These are phyloP conservation scores for Phytophthora sansomeana DNA, from an alignment of 352 stramenopile species.

Conservation along the genomic window DNA sequence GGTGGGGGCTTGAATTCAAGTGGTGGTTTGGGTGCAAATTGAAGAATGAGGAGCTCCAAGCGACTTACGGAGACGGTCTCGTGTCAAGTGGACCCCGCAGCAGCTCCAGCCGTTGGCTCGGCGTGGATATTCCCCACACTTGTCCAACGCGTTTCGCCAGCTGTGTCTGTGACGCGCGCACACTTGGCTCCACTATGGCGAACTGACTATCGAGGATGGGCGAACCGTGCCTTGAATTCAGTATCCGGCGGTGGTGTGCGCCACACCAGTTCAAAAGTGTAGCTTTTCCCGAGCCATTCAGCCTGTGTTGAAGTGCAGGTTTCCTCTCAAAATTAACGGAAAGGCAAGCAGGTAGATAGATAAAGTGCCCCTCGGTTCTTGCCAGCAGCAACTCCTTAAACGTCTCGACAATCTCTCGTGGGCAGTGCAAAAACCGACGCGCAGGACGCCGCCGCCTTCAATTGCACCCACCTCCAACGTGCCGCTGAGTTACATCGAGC, in stretches of 20 bases:
- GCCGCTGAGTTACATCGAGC: constrained; percentile 36
- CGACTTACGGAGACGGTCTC: constrained; percentile 14
- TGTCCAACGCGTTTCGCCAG: constrained; percentile 26
- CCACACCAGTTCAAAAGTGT: constrained; percentile 9
- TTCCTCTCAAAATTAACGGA: constrained; percentile 21
- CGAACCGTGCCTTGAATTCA: background rate
- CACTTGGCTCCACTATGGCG: constrained; percentile 16
- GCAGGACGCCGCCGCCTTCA: constrained; percentile 3
- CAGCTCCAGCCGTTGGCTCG: constrained; percentile 2
- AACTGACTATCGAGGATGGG: constrained; percentile 10
- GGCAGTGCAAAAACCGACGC: constrained; percentile 17
- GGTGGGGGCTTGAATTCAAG: background rate
- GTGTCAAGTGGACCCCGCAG: constrained; percentile 11
- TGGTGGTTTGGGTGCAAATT: constrained; percentile 20
- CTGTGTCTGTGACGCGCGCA: constrained; percentile 32
- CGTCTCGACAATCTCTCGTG: background rate
- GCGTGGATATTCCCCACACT: constrained; percentile 27
- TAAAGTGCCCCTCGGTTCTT: constrained; percentile 5
- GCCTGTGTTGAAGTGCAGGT: constrained; percentile 33
- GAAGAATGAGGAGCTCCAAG: constrained; percentile 18
- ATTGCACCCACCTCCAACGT: constrained; percentile 22
- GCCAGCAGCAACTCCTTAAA: constrained; percentile 14
- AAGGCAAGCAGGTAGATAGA: background rate
- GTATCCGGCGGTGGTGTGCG: constrained; percentile 11
- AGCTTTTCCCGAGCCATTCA: constrained; percentile 16